Base-by-base conservation (phyloP, 2,329 filamentous ascomycete genomes). In the Neonectria sp. region DNA sequence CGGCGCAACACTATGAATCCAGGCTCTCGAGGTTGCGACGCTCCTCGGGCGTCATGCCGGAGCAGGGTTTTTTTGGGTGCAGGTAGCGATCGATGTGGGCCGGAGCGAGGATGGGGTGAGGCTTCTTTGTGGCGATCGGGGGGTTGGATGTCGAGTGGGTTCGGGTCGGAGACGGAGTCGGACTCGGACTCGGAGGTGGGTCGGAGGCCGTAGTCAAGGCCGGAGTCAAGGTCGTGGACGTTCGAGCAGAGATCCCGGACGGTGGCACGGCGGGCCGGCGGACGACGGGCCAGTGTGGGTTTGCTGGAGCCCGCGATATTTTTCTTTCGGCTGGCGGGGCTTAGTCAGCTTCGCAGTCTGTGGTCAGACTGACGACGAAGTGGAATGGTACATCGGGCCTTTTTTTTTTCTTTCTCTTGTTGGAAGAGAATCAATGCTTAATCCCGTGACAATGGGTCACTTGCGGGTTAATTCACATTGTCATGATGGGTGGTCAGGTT, bases 1-100 rank as follows among this genome's bases (percentile, higher is more conserved):
- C 31, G 12, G 15, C 7, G 13, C 1, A n/a, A 17, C 31, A 31
- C 13, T 66, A 59, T 53, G 33, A 73, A 37, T 70, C 73, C 48
- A 74, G 67, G 11, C 68, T 68, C 15, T 79, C 69, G 43, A 71
- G 62, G 29, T 69, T 67, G 51, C 65, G 69, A 43, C 73, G 74
- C 46, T 77, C 68, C 33, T 60, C 56, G 49, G 53, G 62, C 58
- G 69, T 75, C 63, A 74, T 74, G 56, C 45, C 55, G n/a, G 55
- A 68, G 27, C 60, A 11, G 51, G 46, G 21, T 53, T 57, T 40
- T 40, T n/a, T n/a, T 2, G 15, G 46, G 60, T 55, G 8, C 52
- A 52, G 25, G 67, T 55, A 45, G 33, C 56, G 25, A 45, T 37
- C 56, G 25, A 29, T 40, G 37, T 7, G 13, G 6, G 25, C 13